Base-by-base conservation (phyloP, 495 filamentous ascomycete species). In the Trichoderma virens region DNA sequence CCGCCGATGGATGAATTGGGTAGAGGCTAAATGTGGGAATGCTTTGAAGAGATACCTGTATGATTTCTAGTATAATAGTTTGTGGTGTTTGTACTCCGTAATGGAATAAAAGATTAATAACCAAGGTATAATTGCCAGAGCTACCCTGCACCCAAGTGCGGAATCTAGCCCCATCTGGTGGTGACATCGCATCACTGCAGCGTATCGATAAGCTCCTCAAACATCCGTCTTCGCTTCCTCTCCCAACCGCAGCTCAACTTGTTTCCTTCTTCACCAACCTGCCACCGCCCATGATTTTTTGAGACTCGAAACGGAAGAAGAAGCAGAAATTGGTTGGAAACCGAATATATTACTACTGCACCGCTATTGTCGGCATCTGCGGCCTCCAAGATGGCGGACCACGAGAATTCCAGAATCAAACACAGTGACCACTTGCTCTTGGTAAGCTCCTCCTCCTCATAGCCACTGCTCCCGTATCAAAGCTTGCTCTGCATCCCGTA, bases 391-490 rank as follows among this genome's bases (percentile, higher is more conserved):
- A 82, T 82, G 79, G 77, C 73, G 23, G 77, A 79, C 67, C 67
- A 70, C 56, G 76, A 73, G 66, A 71, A 74, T 30, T 72, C 73
- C 60, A 76, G 75, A 65, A 74, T 82, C 68, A 78, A 79, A 66
- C 77, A 80, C 66, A 75, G 77, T 25, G 79, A 76, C 64, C 79
- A 82, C 61, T 72, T 80, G 8, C 74, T 81, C 23, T 74, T 82
- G 5, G 79, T 80, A 67, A 70, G 78, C 59, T 38, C 5, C 34
- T 27, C 61, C n/a, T n/a, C n/a, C n/a, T n/a, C n/a, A n/a, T n/a
- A n/a, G n/a, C n/a, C n/a, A 28, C 11, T 35, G 32, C 32, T 35
- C 11, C 32, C n/a, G n/a, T n/a, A n/a, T n/a, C n/a, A n/a, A n/a
- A n/a, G n/a, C n/a, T 35, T 35, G 32, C 32, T 35, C 32, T 35